Percentiles rank a stretch among this genome's conserved stretches.
Conservation (phyloP, 257 asterid species). For the Solanum pinnatisectum region DNA sequence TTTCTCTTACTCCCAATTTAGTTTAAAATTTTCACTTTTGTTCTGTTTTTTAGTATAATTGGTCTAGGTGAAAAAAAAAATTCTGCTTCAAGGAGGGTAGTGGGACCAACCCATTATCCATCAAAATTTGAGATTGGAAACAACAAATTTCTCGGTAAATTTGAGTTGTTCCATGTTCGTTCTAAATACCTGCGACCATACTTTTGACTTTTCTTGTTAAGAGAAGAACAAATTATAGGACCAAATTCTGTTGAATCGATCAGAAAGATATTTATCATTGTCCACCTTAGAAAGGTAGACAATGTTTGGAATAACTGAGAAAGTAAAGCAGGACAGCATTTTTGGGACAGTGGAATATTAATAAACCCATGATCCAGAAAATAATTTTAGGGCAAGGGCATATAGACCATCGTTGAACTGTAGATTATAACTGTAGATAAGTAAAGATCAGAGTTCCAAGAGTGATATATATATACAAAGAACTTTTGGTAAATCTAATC, state of each 20-base stretch:
- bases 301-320: background rate
- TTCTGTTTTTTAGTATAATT: background rate
- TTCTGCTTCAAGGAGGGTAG: background rate
- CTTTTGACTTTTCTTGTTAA: background rate
- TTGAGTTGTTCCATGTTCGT: background rate
- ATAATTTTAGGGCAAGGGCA: background rate
- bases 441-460: background rate
- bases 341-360: background rate
- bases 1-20: background rate
- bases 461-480: background rate
- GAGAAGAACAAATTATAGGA: background rate
- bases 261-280: background rate
- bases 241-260: background rate
- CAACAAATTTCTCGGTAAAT: background rate
- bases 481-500: background rate
- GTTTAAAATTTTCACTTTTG: background rate
- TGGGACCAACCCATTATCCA: background rate
- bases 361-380: background rate
- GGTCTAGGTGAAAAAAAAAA: background rate
- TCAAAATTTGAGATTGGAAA: background rate
- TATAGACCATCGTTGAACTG: background rate
- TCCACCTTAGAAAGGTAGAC: background rate
- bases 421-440: background rate
- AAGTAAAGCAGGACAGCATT: background rate
- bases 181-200: background rate